These are phyloP conservation scores for Suhomyces prunicola DNA, from an alignment of 805 yeast genomes.

Conservation along the genomic window DNA sequence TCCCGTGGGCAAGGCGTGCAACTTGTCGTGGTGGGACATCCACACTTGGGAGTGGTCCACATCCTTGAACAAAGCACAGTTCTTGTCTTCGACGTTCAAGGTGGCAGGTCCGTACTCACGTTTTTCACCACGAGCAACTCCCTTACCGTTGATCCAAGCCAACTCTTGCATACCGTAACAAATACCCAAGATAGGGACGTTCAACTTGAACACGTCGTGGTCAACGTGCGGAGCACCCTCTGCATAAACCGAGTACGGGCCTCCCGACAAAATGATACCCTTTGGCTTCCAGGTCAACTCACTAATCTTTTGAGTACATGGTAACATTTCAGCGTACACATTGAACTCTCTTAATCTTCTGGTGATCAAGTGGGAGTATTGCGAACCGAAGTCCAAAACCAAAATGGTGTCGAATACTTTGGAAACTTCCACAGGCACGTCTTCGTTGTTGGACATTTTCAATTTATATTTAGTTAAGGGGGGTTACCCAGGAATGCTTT, in stretches of 20 bases:
- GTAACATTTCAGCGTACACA: constrained; percentile 98
- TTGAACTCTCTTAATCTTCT: constrained; percentile 97
- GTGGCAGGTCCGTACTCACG: constrained; percentile 98
- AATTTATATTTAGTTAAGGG: not conserved
- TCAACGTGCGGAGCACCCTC: constrained; percentile 97
- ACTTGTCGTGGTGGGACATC: constrained; percentile 99
- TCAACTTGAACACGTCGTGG: constrained; percentile 83
- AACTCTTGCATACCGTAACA: constrained; percentile 99
- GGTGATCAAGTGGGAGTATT: constrained; percentile 93
- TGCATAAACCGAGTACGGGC: constrained; percentile 96
- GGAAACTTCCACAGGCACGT: constrained; percentile 63
- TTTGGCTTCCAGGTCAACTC: constrained; percentile 93
- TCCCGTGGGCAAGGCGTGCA: constrained; percentile 84
- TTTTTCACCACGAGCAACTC: constrained; percentile 93
- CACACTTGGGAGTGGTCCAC: constrained; percentile 95
- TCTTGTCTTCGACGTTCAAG: constrained; percentile 65
- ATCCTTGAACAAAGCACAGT: constrained; percentile 75
- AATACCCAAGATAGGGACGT: constrained; percentile 94
- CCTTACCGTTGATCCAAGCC: constrained; percentile 95
- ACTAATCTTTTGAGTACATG: constrained; percentile 95
- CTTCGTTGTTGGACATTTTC: constrained; percentile 17
- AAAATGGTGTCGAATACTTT: constrained; percentile 92
- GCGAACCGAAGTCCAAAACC: constrained; percentile 97
- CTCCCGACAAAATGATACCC: constrained; percentile 95
- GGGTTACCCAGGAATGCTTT: constrained; percentile 3